Conservation (phyloP, 2,329 filamentous ascomycete species). For the Talaromyces sp. region DNA sequence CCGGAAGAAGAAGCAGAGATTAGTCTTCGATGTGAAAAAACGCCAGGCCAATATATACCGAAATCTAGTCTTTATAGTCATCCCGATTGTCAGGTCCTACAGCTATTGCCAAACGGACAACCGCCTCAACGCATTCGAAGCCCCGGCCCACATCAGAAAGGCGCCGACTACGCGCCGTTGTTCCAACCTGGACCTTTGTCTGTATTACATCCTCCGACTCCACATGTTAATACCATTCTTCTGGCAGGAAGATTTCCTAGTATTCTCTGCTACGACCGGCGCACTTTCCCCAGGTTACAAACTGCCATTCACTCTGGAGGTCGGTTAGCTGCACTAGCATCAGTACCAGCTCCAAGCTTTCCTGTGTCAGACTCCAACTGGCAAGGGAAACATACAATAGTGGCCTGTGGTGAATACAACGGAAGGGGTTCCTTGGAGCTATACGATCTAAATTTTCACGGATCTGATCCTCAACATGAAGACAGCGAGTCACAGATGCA, state of each 20-base stretch:
- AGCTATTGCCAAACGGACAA: constrained; percentile 32
- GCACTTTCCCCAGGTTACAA: constrained; percentile 74
- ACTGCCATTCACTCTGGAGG: constrained; percentile 82
- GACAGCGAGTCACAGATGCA: constrained; percentile 29
- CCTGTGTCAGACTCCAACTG: constrained; percentile 43
- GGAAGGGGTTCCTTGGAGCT: constrained; percentile 85
- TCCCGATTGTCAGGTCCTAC: constrained; percentile 32
- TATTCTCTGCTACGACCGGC: constrained; percentile 83
- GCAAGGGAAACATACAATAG: constrained; percentile 61
- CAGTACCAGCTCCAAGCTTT: constrained; percentile 56
- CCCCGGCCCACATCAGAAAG: constrained; percentile 32
- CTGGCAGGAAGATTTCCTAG: constrained; percentile 85
- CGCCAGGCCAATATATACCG: constrained; percentile 25
- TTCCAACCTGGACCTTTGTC: constrained; percentile 78
- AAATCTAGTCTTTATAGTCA: constrained; percentile 32
- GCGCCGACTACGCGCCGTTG: constrained; percentile 62
- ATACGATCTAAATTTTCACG: constrained; percentile 51
- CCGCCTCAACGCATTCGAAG: constrained; percentile 39
- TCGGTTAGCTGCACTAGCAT: constrained; percentile 68
- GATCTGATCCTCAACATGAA: constrained; percentile 26
- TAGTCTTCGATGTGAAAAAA: constrained; percentile 33
- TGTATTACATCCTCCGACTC: constrained; percentile 70
- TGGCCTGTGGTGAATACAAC: constrained; percentile 87
- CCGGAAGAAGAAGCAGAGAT: constrained; percentile 36
- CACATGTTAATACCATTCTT: constrained; percentile 73